phyloP scores from a whole-genome alignment of 768 basidiomycete species.

The Suillus subluteus region DNA sequence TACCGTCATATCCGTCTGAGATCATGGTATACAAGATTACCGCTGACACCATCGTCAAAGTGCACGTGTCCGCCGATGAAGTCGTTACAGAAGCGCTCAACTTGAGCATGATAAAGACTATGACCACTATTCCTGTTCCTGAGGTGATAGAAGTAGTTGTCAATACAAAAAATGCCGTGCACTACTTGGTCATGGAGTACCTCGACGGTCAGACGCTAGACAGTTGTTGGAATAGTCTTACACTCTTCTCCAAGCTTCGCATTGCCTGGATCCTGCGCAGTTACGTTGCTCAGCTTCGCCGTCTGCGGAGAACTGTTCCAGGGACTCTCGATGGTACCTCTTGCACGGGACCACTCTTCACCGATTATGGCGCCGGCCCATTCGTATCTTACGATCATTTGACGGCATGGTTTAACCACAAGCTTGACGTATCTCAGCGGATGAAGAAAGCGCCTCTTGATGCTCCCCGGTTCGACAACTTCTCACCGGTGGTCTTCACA shows the following conservation, averaged over 20 bases:
- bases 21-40: background rate
- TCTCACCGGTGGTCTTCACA: slow-evolving; percentile 21
- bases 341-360: slow-evolving; percentile 2
- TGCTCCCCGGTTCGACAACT: background rate
- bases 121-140: slow-evolving; percentile 7
- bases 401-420: slow-evolving; percentile 8
- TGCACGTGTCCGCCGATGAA: background rate
- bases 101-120: background rate
- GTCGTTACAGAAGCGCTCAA: background rate
- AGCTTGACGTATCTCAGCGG: slow-evolving; percentile 2
- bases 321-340: background rate
- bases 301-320: slow-evolving; percentile 3
- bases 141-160: background rate
- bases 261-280: background rate
- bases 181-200: slow-evolving; percentile 25
- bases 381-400: background rate
- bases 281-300: slow-evolving; percentile 33
- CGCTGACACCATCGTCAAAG: background rate
- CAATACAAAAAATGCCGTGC: background rate
- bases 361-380: background rate
- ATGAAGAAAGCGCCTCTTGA: slow-evolving; percentile 3
- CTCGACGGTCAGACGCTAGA: slow-evolving; percentile 29
- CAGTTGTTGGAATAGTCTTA: slow-evolving; percentile 30
- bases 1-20: background rate
- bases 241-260: slow-evolving; percentile 10